A percentile compares a stretch with the other conserved stretches of the same genome.
Evolutionary conservation across 257 asterid genomes (phyloP).

Genomic region (Anisodus tanguticus): DNA sequence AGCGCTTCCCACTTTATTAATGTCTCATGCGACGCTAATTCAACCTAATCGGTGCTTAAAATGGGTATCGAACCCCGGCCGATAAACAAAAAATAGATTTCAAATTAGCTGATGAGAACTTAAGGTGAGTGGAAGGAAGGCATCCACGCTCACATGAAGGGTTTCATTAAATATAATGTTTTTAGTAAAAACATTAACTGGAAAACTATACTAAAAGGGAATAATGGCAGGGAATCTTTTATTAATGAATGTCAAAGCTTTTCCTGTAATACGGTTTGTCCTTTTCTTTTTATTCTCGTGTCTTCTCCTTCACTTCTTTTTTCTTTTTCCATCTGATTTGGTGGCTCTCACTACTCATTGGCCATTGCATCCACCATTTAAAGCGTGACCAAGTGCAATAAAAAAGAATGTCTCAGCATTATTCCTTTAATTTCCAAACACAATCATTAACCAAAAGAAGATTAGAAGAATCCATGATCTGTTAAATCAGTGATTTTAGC

Average conservation of each 20-base stretch:
- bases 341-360: slow-evolving; percentile 13
- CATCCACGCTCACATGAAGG: background rate
- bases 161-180: background rate
- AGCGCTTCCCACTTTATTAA: too few relatives aligned
- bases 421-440: background rate
- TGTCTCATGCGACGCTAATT: too few relatives aligned
- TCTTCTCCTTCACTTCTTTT: slow-evolving; percentile 8
- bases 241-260: background rate
- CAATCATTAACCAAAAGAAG: slow-evolving; percentile 11
- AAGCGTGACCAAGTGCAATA: background rate
- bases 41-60: too few relatives aligned
- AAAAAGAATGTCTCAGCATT: background rate
- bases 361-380: slow-evolving; percentile 10
- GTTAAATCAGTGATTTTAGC: slow-evolving; percentile 13
- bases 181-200: background rate
- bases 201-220: background rate
- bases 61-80: too few relatives aligned
- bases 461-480: background rate
- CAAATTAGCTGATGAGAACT: too few relatives aligned
- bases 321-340: background rate
- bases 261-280: background rate
- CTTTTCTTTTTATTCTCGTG: background rate
- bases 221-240: background rate
- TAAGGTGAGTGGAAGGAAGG: background rate
- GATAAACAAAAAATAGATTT: too few relatives aligned